Percentiles rank a stretch among this genome's conserved stretches.
These are phyloP conservation scores for Saccharum spontaneum DNA, from an alignment of 176 grass and related monocot species.

Conservation along the genomic window DNA sequence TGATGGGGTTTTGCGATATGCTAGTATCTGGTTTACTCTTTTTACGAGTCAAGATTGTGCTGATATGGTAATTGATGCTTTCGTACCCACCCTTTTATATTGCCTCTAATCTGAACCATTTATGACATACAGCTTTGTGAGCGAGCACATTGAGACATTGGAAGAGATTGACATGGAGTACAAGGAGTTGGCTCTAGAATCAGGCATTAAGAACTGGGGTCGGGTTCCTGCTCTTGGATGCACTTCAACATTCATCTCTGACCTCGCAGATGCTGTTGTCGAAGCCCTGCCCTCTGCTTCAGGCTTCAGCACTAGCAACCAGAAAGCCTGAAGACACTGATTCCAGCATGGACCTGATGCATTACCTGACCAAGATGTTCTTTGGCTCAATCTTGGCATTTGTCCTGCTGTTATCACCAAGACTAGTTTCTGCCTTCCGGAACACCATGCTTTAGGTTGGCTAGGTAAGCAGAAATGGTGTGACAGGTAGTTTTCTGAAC, in stretches of 20 bases:
- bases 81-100: not conserved
- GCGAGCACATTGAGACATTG: slow-evolving; percentile 96
- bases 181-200: slow-evolving; percentile 87
- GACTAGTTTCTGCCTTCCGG: slow-evolving; percentile 48
- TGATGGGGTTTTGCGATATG: not conserved
- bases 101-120: not conserved
- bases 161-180: slow-evolving; percentile 99
- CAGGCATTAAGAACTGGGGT: slow-evolving; percentile 92
- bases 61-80: not conserved
- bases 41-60: not conserved
- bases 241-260: slow-evolving; percentile 76
- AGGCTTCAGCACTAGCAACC: slow-evolving; percentile 43
- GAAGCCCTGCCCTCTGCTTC: slow-evolving; percentile 78
- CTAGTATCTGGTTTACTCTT: not conserved
- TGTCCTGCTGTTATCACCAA: slow-evolving; percentile 72
- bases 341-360: slow-evolving; percentile 50
- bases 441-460: slow-evolving; percentile 49
- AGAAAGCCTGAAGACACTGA: slow-evolving; percentile 19
- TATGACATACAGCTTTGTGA: slow-evolving; percentile 72
- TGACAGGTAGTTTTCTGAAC: not conserved
- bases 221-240: slow-evolving; percentile 88
- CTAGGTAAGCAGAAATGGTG: not conserved
- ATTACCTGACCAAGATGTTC: slow-evolving; percentile 65
- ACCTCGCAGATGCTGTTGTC: slow-evolving; percentile 71
- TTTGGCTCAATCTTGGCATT: slow-evolving; percentile 78